These are phyloP conservation scores for Mortierella sp. DNA, from an alignment of 371 early-diverging fungal genomes.

Conservation along the genomic window DNA sequence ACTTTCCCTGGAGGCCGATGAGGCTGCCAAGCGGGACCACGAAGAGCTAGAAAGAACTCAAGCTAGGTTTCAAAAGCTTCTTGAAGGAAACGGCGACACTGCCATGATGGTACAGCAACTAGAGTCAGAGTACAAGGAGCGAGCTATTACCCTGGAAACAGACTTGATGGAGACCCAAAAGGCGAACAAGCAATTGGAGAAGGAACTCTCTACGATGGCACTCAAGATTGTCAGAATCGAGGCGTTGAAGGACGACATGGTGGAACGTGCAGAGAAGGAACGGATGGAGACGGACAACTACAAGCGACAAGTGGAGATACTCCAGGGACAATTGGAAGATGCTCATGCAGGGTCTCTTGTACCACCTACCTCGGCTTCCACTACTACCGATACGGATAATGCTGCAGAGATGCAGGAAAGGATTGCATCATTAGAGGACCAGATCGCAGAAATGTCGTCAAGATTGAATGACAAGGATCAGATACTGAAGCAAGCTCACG, in stretches of 20 bases:
- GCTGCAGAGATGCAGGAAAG: neutral
- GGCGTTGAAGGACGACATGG: slow-evolving; percentile 22
- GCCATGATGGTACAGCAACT: slow-evolving; percentile 24
- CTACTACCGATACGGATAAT: neutral
- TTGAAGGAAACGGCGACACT: slow-evolving; percentile 6
- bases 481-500: slow-evolving; percentile 22
- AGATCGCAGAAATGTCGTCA: slow-evolving; percentile 20
- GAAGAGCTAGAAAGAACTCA: slow-evolving; percentile 1
- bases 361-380: neutral
- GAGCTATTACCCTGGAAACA: slow-evolving; percentile 4
- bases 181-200: slow-evolving; percentile 15
- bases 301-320: neutral
- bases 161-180: slow-evolving; percentile 22
- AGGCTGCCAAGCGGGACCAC: slow-evolving; percentile 1
- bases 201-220: slow-evolving; percentile 20
- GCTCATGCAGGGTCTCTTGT: neutral
- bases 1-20: slow-evolving; percentile 11
- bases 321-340: neutral
- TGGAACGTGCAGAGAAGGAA: slow-evolving; percentile 10
- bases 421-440: slow-evolving; percentile 14
- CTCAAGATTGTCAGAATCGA: slow-evolving; percentile 24
- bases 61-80: slow-evolving; percentile 1
- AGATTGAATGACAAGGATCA: slow-evolving; percentile 27
- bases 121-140: slow-evolving; percentile 27
- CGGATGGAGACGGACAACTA: slow-evolving; percentile 8